Conservation (phyloP, 495 filamentous ascomycete genomes). For the Cercophora sp. region DNA sequence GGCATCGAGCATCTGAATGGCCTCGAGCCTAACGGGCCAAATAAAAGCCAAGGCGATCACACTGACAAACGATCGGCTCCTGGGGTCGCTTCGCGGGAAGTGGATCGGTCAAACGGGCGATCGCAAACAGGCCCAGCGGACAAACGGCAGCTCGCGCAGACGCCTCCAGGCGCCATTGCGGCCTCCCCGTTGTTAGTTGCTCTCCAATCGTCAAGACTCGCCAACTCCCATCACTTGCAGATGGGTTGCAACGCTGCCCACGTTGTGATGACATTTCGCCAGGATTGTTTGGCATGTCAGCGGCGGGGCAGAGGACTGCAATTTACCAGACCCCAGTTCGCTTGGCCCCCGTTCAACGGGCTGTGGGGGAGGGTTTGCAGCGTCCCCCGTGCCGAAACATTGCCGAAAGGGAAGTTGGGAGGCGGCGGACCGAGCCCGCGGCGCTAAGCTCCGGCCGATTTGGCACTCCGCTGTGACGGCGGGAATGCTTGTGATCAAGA, state of each 20-base stretch:
- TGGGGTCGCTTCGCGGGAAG: not conserved
- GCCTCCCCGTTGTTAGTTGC: too few relatives aligned
- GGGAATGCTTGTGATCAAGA: too few relatives aligned
- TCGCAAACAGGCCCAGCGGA: too few relatives aligned
- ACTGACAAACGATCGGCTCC: not conserved
- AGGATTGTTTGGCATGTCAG: not conserved
- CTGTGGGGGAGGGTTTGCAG: not conserved
- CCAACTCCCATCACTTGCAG: not conserved
- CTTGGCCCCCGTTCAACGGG: too few relatives aligned
- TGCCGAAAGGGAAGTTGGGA: not conserved
- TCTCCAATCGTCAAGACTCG: too few relatives aligned
- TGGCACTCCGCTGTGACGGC: too few relatives aligned
- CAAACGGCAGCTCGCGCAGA: too few relatives aligned
- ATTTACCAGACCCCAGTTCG: not conserved
- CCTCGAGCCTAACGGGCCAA: not conserved
- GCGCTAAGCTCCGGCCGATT: not conserved
- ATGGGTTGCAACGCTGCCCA: slow-evolving; percentile 4
- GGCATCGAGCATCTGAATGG: slow-evolving; percentile 1
- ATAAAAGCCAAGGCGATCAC: not conserved
- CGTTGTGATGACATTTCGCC: not conserved
- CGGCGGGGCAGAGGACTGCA: not conserved
- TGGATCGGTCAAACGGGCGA: too few relatives aligned
- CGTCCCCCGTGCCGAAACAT: not conserved
- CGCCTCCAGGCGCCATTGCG: too few relatives aligned
- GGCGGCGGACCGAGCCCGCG: not conserved